Conservation (phyloP, 148 eudicot genomes). For the Chenopodium album region DNA sequence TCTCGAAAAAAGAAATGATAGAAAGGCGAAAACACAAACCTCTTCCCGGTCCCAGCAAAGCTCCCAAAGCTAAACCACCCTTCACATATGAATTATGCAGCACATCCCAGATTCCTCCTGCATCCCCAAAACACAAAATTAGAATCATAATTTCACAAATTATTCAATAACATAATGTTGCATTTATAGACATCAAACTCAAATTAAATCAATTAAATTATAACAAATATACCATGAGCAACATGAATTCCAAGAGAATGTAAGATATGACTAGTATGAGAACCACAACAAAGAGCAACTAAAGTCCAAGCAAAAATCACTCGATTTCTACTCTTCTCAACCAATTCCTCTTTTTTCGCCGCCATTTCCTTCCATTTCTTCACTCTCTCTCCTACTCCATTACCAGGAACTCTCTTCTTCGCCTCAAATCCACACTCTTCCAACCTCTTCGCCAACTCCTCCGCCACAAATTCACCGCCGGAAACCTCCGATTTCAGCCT, state of each 20-base stretch:
- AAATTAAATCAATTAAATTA: too few relatives aligned
- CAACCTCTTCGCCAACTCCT: slow-evolving; percentile 62
- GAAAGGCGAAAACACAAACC: slow-evolving; percentile 44
- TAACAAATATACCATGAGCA: slow-evolving; percentile 56
- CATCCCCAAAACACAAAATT: slow-evolving; percentile 19
- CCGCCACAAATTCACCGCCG: slow-evolving; percentile 38
- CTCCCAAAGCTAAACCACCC: slow-evolving; percentile 78
- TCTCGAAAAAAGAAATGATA: too few relatives aligned
- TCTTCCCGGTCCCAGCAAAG: slow-evolving; percentile 93
- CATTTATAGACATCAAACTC: neutral
- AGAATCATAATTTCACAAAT: neutral
- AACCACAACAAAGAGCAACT: slow-evolving; percentile 85
- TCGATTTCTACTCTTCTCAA: slow-evolving; percentile 57
- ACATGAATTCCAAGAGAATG: slow-evolving; percentile 87
- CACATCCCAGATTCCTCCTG: slow-evolving; percentile 68
- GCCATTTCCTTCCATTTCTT: slow-evolving; percentile 75
- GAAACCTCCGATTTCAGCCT: slow-evolving; percentile 43
- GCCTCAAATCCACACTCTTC: slow-evolving; percentile 79
- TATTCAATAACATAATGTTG: neutral
- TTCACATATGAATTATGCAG: slow-evolving; percentile 86
- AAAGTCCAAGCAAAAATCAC: slow-evolving; percentile 85
- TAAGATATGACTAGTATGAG: slow-evolving; percentile 76
- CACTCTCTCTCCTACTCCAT: slow-evolving; percentile 75
- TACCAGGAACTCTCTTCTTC: slow-evolving; percentile 52
- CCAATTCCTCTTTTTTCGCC: slow-evolving; percentile 56